Conservation (phyloP, 148 eudicot genomes). For the Euryodendron excelsum region DNA sequence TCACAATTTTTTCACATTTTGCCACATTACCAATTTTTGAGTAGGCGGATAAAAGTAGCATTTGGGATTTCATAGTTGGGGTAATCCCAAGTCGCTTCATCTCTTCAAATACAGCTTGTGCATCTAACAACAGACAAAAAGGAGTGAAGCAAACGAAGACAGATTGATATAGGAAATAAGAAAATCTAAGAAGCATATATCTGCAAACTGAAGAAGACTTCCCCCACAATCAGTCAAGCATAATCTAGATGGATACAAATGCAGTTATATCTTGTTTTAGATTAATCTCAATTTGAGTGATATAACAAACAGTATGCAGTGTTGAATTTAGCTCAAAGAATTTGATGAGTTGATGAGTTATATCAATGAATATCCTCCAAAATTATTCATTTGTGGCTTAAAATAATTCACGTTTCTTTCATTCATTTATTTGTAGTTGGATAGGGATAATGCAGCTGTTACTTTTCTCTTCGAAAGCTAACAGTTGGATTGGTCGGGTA, state of each 20-base stretch:
- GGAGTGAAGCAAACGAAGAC: neutral
- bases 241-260: neutral
- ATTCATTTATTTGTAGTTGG: neutral
- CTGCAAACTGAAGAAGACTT: neutral
- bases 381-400: neutral
- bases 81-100: constrained; percentile 59
- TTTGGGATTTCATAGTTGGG: constrained; percentile 93
- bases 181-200: neutral
- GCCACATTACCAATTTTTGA: constrained; percentile 56
- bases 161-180: neutral
- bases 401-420: too few species aligned
- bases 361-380: neutral
- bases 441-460: neutral
- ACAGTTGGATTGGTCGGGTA: neutral
- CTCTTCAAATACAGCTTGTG: constrained; percentile 67
- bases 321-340: neutral
- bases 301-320: neutral
- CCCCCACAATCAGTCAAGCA: neutral
- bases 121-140: constrained; percentile 41
- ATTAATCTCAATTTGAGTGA: neutral
- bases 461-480: neutral
- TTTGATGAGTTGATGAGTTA: neutral
- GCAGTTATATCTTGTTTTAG: neutral
- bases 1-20: constrained; percentile 68
- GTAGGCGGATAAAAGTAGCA: constrained; percentile 73